Conservation (phyloP, 73 alveolate genomes). For the Paramecium biaurelia region DNA sequence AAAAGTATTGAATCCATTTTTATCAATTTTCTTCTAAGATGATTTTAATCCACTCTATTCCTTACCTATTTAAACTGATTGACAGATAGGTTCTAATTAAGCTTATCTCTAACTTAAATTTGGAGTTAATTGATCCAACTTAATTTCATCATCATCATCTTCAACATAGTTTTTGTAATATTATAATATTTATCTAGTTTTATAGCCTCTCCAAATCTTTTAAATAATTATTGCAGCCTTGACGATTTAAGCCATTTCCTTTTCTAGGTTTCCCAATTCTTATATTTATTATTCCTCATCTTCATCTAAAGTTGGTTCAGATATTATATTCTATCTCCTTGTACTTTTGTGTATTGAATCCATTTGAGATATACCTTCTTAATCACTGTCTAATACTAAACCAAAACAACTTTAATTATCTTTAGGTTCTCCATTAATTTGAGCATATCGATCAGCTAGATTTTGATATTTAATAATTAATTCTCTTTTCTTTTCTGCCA, state of each 20-base stretch:
- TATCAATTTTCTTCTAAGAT: background rate
- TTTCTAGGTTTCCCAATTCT: conserved; percentile 23
- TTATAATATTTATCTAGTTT: background rate
- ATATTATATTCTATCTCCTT: background rate
- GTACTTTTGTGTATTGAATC: conserved; percentile 19
- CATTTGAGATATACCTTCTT: background rate
- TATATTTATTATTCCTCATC: background rate
- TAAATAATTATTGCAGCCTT: conserved; percentile 12
- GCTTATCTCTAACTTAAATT: background rate
- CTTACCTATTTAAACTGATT: conserved; percentile 14
- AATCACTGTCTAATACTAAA: conserved; percentile 1
- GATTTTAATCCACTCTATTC: background rate
- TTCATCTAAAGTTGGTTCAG: conserved; percentile 29
- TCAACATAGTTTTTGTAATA: background rate
- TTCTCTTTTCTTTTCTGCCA: conserved; percentile 19
- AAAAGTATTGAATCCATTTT: background rate
- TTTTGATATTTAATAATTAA: background rate
- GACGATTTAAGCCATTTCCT: background rate
- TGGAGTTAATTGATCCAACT: background rate
- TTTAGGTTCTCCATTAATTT: conserved; percentile 1
- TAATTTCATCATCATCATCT: background rate
- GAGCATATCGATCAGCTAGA: background rate
- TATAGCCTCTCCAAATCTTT: conserved; percentile 51
- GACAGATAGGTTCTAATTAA: background rate
- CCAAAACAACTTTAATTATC: conserved; percentile 26